Evolutionary conservation across 495 filamentous ascomycete species (phyloP), one percentile per base, ranked within the genome.

Genomic region (Penicillium verhagenii): DNA sequence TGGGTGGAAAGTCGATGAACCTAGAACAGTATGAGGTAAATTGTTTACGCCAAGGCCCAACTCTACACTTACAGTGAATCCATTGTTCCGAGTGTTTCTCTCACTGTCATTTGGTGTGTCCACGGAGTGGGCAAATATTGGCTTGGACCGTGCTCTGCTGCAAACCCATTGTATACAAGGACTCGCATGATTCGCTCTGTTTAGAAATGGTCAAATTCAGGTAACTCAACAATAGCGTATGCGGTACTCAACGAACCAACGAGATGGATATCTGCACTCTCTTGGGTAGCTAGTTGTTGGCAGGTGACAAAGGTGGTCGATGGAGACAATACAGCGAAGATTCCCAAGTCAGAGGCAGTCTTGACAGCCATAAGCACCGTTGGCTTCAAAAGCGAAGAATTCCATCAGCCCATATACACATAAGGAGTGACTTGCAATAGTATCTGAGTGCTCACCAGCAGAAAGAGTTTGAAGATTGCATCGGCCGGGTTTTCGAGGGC

Each of bases 181-280:
- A 50, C 16, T 11, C 53, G 37, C 29, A 50, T 14, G 14, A 56
- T 42, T 23, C 53, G 53, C 18, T 56, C 53, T 56, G 25, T 42
- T 1, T 4, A 26, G 14, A 40, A 21, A 26, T 19, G 3, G 14
- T 47, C 25, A 35, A 33, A 3, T 8, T 19, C 18, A 6, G n/a
- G n/a, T n/a, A n/a, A n/a, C n/a, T n/a, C 1, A 8, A 11, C 10
- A n/a, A 24, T n/a, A 19, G 9, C 6, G 16, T 3, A 43, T 11
- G 23, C 31, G 28, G 2, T 20, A 39, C 6, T 13, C n/a, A n/a
- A 45, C 45, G 23, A 13, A 50, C 53, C 53, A 14, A 50, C 35
- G 2, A 56, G 21, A 4, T 35, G 4, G 0, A 20, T 18, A 19
- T 56, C 47, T 18, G 53, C 47, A 1, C 23, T 14, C 21, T 50